Base-by-base conservation (phyloP, 345 rosid genomes). In the Cardamine resedifolia region DNA sequence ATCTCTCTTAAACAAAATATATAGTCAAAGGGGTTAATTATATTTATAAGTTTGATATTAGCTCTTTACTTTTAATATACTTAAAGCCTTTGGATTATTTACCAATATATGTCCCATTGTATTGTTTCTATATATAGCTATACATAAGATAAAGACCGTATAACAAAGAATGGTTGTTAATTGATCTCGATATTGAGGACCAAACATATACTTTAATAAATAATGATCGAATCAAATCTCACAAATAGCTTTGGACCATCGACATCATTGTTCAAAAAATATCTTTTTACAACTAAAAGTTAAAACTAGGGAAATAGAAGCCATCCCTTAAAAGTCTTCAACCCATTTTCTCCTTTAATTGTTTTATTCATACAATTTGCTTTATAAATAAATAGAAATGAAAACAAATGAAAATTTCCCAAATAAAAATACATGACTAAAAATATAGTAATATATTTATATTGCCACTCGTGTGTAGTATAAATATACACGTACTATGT, bases 131-230 rank as follows among this genome's bases (percentile, higher is more conserved):
- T 15, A 45, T 43, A 26, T 57, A 69, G 64, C 45, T 47, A 65
- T 21, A n/a, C 66, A 65, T 56, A 65, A 73, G 77, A 73, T 56
- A 73, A 64, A 56, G 50, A 65, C 66, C 10, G 6, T 56, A 20
- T 73, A 73, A 64, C 71, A 64, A 73, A 56, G 66, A 73, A 73
- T 65, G 77, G 72, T 73, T 65, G 71, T 50, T 58, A 57, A 64
- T 21, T 24, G 33, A 8, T 65, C 59, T 65, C 15, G 33, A 47
- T 11, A 34, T 47, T 16, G 41, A 65, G 65, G 71, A 73, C 71
- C 65, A 65, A 64, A 56, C 71, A 73, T 64, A 45, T 33, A 72
- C 48, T 45, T 70, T 41, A 12, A 7, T 15, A 45, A 45, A 15
- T 2, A 45, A 58, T 10, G 7, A 36, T 57, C 68, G 43, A 65